Base-by-base conservation (phyloP, 306 rosid genomes). In the Rosa persica region DNA sequence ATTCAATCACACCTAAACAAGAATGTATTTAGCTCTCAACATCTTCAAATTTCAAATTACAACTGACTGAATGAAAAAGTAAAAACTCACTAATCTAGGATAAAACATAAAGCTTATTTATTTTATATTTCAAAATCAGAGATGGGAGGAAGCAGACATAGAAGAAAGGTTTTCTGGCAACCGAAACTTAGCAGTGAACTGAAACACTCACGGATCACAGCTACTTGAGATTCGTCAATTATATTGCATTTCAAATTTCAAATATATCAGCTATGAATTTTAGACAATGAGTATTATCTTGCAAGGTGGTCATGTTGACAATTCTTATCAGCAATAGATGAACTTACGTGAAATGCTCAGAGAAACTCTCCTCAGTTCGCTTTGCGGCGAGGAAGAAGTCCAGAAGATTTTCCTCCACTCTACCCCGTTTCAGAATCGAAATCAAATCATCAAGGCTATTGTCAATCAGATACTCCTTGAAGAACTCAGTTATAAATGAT, bases 391-490 rank as follows among this genome's bases (percentile, higher is more conserved):
- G 99, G 80, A 96, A 84, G 86, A 96, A 89, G 12, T 89, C 93
- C 86, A 96, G 83, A 78, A 96, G 98, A 85, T 89, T 90, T 17
- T 93, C 99, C 88, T 96, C 99, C 82, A 93, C 93, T 88, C 91
- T 93, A 52, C 99, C 99, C 76, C 99, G 86, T 77, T 93, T 96
- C 83, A 96, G 90, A 79, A 96, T 96, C 39, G 99, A 83, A 82
- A 96, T 96, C 82, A 96, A 87, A 84, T 96, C 99, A 91, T 96
- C 99, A 78, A 96, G 99, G 88, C 93, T 93, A 75, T 96, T 96
- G 81, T 91, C 99, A 76, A 88, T 87, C 81, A 96, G 89, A 81
- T 93, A 96, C 88, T 87, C 98, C 89, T 96, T 96, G 86, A 96
- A 96, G 84, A 96, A 96, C 88, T 93, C 97, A 12, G 99, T 96